A percentile compares a stretch with the other conserved stretches of the same genome.
phyloP scores from a whole-genome alignment of 2,329 filamentous ascomycete genomes.

The Trichoderma afroharzianum region DNA sequence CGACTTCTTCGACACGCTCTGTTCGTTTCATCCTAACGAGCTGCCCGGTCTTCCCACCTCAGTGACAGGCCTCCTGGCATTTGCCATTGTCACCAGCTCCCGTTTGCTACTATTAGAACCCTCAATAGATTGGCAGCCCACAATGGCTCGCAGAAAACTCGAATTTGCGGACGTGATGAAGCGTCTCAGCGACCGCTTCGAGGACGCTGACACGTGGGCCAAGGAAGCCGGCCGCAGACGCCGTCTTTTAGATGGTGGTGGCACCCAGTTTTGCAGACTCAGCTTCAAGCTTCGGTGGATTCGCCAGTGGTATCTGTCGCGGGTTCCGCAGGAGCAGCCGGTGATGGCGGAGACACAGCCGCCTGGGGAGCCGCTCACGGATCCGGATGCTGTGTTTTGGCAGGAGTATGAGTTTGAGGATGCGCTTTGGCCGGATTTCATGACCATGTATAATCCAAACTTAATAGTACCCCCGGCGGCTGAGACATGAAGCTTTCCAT shows the following conservation, averaged over 20 bases:
- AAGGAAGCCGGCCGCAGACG: constrained; percentile 23
- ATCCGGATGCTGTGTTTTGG: constrained; percentile 15
- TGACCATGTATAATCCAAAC: constrained; percentile 22
- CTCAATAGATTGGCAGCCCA: constrained; percentile 35
- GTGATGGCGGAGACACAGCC: constrained; percentile 11
- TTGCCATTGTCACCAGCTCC: constrained; percentile 33
- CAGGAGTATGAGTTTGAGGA: constrained; percentile 29
- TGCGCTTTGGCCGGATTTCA: constrained; percentile 28
- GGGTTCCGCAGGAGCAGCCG: constrained; percentile 22
- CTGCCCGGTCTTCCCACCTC: constrained; percentile 32
- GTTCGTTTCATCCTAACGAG: constrained; percentile 25
- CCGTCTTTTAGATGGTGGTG: constrained; percentile 30
- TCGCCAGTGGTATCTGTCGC: constrained; percentile 36
- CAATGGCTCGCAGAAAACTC: constrained; percentile 31
- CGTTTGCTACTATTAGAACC: constrained; percentile 36
- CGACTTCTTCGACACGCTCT: constrained; percentile 28
- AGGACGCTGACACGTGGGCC: constrained; percentile 30
- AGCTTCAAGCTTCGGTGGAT: constrained; percentile 39
- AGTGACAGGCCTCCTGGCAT: constrained; percentile 30
- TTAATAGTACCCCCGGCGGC: not conserved
- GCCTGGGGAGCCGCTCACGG: not conserved
- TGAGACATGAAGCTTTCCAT: not conserved
- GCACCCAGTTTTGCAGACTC: constrained; percentile 30
- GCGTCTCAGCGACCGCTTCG: constrained; percentile 30
- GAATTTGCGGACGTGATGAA: constrained; percentile 30